Evolutionary conservation across 345 rosid genomes (phyloP), one percentile per base, ranked within the genome.

Genomic region (Excoecaria agallocha): DNA sequence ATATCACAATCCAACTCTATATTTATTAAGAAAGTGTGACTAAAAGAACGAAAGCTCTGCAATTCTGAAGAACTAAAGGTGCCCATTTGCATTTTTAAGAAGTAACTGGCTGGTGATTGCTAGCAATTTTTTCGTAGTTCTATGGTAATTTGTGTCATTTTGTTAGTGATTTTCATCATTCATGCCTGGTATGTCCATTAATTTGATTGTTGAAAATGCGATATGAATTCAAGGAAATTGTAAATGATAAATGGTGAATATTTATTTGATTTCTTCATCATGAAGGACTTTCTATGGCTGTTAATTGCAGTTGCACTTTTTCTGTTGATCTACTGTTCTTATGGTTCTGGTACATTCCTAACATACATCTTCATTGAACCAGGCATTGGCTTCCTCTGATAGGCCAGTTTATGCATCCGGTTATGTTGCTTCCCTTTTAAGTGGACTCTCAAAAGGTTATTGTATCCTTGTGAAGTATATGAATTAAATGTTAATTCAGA

Each of bases 381-480:
- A 95, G 99, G 97, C 92, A 78, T 80, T 95, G 46, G 89, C 82
- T 82, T 85, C 86, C 48, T 69, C 72, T 5, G 78, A 86, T 74
- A 76, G 75, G 84, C 84, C 81, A 52, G 70, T 51, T 75, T 69
- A 76, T 66, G 76, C 78, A 65, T 80, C 87, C 66, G 71, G 72
- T 56, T 84, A 72, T 85, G 83, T 78, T 75, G 77, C 89, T 75
- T 91, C 96, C 79, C 88, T 91, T 76, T 76, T 93, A 48, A 81
- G 75, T 77, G 97, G 97, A 22, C 87, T 95, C 73, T 82, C 92
- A 49, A 85, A 87, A 86, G 99, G 98, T 94, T 86, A 30, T 11
- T 12, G 19, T 25, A 30, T 24, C 20, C 19, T 66, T 10, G n/a
- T 25, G 13, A 20, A 5, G 61, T 12, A 58, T 43, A 58, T 66